phyloP scores from a whole-genome alignment of 371 early-diverging fungal genomes.

The Paraphysoderma sedebokerense region DNA sequence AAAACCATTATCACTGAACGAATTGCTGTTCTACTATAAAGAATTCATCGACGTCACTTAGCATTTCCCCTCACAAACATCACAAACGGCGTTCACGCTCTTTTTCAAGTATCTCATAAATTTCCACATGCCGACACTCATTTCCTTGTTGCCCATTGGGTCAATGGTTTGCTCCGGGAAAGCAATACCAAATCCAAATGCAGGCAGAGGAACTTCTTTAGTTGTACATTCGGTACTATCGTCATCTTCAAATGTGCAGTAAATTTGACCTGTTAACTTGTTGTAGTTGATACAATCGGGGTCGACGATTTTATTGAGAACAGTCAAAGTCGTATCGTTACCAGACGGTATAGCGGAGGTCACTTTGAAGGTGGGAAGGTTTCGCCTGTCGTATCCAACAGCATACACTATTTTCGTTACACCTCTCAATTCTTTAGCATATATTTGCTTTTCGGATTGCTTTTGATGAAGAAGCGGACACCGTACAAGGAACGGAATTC shows the following conservation, averaged over 20 bases:
- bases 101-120: not conserved
- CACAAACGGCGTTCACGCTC: too few relatives aligned
- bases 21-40: too few relatives aligned
- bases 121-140: constrained; percentile 3
- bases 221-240: too few relatives aligned
- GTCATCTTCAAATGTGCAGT: not conserved
- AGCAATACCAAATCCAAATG: not conserved
- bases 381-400: not conserved
- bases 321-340: too few relatives aligned
- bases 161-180: constrained; percentile 2
- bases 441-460: not conserved
- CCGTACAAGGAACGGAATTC: too few relatives aligned
- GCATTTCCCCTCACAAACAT: too few relatives aligned
- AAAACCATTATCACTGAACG: too few relatives aligned
- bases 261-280: too few relatives aligned
- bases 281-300: too few relatives aligned
- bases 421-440: not conserved
- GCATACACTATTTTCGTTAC: not conserved
- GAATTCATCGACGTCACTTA: too few relatives aligned
- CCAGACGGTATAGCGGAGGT: too few relatives aligned
- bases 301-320: too few relatives aligned
- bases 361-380: not conserved
- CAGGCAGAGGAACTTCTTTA: not conserved
- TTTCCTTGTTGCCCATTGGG: not conserved
- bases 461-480: not conserved